Base-by-base conservation (phyloP, 345 rosid species). In the Arabidopsis suecica region DNA sequence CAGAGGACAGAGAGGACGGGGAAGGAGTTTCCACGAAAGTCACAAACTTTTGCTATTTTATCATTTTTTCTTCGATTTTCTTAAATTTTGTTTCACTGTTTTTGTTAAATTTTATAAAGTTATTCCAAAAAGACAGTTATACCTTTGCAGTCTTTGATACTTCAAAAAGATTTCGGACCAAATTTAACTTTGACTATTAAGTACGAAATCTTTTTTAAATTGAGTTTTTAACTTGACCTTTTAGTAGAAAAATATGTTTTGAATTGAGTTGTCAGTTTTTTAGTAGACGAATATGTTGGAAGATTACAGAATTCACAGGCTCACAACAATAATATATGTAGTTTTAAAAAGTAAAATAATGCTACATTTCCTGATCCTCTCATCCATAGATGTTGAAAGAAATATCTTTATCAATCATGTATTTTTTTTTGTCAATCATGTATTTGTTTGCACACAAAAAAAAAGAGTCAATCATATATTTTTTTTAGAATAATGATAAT, bases 11-110 rank as follows among this genome's bases (percentile, higher is more conserved):
- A 74, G 76, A 49, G 74, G 79, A 70, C 34, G 51, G 30, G 51
- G 30, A 53, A 60, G 65, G 78, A 68, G 74, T 57, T 70, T 77
- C 80, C 66, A 77, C 71, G 80, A 78, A 72, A 66, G 68, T 78
- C 81, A 59, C 67, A 58, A n/a, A 11, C 68, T 78, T 78, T 63
- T 49, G 9, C 14, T 34, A 0, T 6, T 20, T 41, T 61, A 9
- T 50, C 20, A 2, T 28, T 23, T 41, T n/a, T 20, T 34, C 0
- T 22, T 28, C 28, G 11, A 50, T 50, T 68, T 72, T 66, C 22
- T 65, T 13, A 3, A 6, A 9, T 10, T 23, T 0, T 13, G 13
- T 9, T 3, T 22, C 30, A 75, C 47, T 49, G 73, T 58, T 69
- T 44, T 53, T 5, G 3, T 57, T 3, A 40, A n/a, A 7, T 34